A percentile compares a stretch with the other conserved stretches of the same genome.
These are phyloP conservation scores for Cordyceps militaris DNA, from an alignment of 2,329 filamentous ascomycete genomes.

Conservation along the genomic window DNA sequence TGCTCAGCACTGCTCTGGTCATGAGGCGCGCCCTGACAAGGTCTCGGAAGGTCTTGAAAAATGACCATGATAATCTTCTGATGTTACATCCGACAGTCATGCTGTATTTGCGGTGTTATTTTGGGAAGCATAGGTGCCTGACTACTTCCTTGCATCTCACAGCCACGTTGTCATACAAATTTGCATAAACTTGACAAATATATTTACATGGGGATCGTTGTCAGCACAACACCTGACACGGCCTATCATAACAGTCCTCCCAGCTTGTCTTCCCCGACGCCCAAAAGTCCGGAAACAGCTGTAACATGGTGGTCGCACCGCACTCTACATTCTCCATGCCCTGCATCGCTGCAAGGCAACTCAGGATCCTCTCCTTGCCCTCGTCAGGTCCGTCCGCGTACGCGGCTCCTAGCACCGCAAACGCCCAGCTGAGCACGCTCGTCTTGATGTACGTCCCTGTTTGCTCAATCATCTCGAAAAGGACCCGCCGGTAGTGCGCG, in stretches of 20 bases:
- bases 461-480: not conserved
- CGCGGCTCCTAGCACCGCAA: conserved; percentile 1
- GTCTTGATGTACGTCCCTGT: not conserved
- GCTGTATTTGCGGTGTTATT: not conserved
- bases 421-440: conserved; percentile 3
- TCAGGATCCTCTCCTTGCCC: not conserved
- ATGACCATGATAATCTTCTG: not conserved
- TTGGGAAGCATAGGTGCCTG: not conserved
- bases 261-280: not conserved
- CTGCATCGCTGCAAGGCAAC: not conserved
- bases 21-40: no score
- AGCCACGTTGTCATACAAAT: not conserved
- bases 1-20: no score
- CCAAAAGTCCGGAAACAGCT: conserved; percentile 1
- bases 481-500: not conserved
- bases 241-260: conserved; percentile 6
- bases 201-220: not conserved
- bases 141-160: not conserved
- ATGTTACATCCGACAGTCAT: not conserved
- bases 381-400: not conserved
- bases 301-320: conserved; percentile 1
- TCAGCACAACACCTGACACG: conserved; percentile 4
- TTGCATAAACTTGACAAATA: not conserved
- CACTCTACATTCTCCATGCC: conserved; percentile 1
- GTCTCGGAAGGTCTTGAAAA: not conserved